Conservation (phyloP, 2,329 filamentous ascomycete species). For the Triangularia setosa region DNA sequence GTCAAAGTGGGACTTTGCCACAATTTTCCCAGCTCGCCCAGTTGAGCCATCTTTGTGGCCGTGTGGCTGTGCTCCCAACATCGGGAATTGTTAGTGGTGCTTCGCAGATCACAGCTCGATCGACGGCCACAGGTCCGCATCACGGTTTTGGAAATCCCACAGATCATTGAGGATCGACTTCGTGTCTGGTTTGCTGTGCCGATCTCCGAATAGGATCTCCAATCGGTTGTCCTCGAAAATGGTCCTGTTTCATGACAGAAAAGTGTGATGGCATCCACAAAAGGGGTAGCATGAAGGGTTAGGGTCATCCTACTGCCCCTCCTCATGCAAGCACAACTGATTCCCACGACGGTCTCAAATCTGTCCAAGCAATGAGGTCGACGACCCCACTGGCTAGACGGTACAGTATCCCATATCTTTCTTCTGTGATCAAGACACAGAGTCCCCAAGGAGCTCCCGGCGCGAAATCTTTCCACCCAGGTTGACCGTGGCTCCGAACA, state of each 20-base stretch:
- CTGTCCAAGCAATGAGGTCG: background rate
- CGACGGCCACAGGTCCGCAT: background rate
- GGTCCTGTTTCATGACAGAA: background rate
- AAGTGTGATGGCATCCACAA: background rate
- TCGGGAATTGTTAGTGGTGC: background rate
- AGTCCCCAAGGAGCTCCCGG: background rate
- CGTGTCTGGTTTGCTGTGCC: background rate
- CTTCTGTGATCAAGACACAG: background rate
- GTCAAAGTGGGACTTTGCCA: background rate
- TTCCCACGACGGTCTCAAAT: background rate
- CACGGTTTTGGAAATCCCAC: background rate
- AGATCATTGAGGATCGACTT: background rate
- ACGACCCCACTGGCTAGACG: background rate
- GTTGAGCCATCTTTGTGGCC: background rate
- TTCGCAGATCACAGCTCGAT: background rate
- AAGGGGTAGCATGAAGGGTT: background rate
- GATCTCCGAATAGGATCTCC: background rate
- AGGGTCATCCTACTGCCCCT: background rate
- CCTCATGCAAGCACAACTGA: background rate
- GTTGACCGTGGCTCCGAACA: background rate
- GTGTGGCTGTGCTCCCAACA: background rate
- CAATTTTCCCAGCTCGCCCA: background rate
- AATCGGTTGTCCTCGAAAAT: background rate
- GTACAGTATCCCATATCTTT: background rate
- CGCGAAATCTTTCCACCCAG: background rate